Evolutionary conservation across 2,329 filamentous ascomycete genomes (phyloP).

Genomic region (Ceratocystis destructans): DNA sequence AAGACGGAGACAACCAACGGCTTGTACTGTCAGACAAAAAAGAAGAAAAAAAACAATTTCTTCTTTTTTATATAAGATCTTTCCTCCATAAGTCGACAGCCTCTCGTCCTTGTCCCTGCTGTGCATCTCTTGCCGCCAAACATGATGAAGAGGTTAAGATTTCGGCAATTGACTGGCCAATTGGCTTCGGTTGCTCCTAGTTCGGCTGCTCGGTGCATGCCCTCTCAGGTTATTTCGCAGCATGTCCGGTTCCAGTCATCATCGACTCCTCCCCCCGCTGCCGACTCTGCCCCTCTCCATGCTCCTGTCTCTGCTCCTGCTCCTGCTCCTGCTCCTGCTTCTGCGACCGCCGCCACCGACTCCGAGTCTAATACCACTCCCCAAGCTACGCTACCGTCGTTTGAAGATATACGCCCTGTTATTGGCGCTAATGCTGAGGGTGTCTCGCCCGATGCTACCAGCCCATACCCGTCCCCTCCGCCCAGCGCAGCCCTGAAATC

Average conservation of each 20-base stretch:
- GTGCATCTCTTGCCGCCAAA: slow-evolving; percentile 10
- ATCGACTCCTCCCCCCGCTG: slow-evolving; percentile 21
- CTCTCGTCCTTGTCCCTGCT: neutral
- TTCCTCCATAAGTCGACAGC: slow-evolving; percentile 5
- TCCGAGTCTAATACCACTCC: slow-evolving; percentile 18
- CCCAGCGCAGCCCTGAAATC: slow-evolving; percentile 54
- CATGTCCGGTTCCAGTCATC: slow-evolving; percentile 27
- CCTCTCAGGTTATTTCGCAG: slow-evolving; percentile 11
- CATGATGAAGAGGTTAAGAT: slow-evolving; percentile 20
- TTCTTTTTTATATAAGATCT: neutral
- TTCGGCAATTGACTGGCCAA: slow-evolving; percentile 18
- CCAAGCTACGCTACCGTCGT: slow-evolving; percentile 14
- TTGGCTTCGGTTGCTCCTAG: slow-evolving; percentile 18
- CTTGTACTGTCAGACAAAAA: neutral
- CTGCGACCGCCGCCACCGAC: slow-evolving; percentile 8
- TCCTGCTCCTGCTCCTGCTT: slow-evolving; percentile 20
- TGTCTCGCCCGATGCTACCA: slow-evolving; percentile 26
- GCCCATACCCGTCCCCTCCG: slow-evolving; percentile 54
- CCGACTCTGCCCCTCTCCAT: slow-evolving; percentile 22
- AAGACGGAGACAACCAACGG: neutral
- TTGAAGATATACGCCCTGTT: slow-evolving; percentile 17
- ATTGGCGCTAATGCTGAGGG: slow-evolving; percentile 25
- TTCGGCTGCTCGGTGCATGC: slow-evolving; percentile 8
- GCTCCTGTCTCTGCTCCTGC: slow-evolving; percentile 22
- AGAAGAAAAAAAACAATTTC: neutral